Percentiles rank a stretch among this genome's conserved stretches.
Evolutionary conservation across 2,329 filamentous ascomycete species (phyloP).

Genomic region (Aspergillus tamarii): DNA sequence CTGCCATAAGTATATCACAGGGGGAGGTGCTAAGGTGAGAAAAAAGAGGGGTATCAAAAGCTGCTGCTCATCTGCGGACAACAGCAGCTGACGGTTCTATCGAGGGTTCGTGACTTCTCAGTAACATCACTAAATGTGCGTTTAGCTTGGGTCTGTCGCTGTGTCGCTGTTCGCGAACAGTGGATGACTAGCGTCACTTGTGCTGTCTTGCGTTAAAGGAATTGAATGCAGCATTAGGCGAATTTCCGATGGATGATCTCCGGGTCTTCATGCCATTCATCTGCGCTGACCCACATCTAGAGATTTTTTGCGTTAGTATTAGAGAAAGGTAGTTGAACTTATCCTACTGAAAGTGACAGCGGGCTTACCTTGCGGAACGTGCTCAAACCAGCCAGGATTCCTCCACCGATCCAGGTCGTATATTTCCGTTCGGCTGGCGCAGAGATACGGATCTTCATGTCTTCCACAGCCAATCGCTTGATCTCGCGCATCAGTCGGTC

Average conservation of each 20-base stretch:
- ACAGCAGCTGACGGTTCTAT: conserved; percentile 7
- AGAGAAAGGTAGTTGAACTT: background rate
- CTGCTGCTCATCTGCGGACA: conserved; percentile 12
- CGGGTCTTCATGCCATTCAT: conserved; percentile 99
- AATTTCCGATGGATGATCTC: conserved; percentile 99
- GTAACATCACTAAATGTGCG: conserved; percentile 10
- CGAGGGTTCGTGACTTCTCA: conserved; percentile 8
- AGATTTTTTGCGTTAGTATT: background rate
- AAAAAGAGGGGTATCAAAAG: conserved; percentile 36
- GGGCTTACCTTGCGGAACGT: conserved; percentile 90
- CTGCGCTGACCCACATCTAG: conserved; percentile 99
- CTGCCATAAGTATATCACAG: background rate
- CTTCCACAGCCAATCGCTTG: conserved; percentile 91
- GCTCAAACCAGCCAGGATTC: conserved; percentile 93
- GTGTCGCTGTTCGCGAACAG: background rate
- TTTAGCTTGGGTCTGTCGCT: background rate
- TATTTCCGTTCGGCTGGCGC: conserved; percentile 97
- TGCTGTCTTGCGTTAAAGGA: background rate
- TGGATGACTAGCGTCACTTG: background rate
- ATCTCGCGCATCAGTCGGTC: conserved; percentile 90
- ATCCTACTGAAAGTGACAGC: background rate
- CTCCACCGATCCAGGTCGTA: conserved; percentile 98
- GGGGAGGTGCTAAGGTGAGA: background rate
- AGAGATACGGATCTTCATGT: conserved; percentile 99
- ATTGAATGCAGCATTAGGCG: conserved; percentile 58